Evolutionary conservation across 2,329 filamentous ascomycete species (phyloP).

Genomic region (Nigrograna mackinnonii): DNA sequence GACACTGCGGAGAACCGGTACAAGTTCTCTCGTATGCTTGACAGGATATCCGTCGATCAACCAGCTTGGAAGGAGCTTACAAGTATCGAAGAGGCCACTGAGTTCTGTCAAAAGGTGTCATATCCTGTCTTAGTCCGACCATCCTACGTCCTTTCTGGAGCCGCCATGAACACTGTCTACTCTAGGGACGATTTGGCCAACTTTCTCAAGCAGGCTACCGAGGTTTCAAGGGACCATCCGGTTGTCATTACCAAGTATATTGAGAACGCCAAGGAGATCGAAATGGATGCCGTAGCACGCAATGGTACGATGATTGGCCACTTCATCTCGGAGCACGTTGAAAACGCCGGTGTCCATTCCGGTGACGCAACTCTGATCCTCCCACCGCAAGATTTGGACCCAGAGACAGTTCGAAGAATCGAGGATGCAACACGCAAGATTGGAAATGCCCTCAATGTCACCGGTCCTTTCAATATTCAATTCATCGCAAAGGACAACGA

Average conservation of each 20-base stretch:
- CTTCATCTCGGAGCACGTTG: conserved; percentile 98
- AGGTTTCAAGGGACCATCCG: conserved; percentile 92
- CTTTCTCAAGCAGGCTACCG: conserved; percentile 87
- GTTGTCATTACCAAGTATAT: conserved; percentile 99
- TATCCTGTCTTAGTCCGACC: conserved; percentile 95
- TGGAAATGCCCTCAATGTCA: conserved; percentile 89
- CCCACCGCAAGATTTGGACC: conserved; percentile 89
- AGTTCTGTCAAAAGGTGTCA: conserved; percentile 84
- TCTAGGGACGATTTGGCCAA: conserved; percentile 88
- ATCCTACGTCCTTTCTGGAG: conserved; percentile 94
- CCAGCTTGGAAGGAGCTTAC: conserved; percentile 98
- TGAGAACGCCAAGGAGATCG: conserved; percentile 98
- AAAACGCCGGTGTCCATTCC: conserved; percentile 98
- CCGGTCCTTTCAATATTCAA: conserved; percentile 97
- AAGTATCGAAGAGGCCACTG: conserved; percentile 85
- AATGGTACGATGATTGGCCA: conserved; percentile 90
- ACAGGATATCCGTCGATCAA: conserved; percentile 92
- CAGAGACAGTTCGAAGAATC: conserved; percentile 86
- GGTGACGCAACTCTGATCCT: conserved; percentile 95
- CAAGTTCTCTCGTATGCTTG: conserved; percentile 98
- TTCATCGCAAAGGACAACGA: conserved; percentile 99
- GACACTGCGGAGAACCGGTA: conserved; percentile 96
- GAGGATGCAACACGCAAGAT: conserved; percentile 97
- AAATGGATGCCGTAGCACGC: conserved; percentile 97
- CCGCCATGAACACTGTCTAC: conserved; percentile 99